These are phyloP conservation scores for Globisporangium nodosum DNA, from an alignment of 352 stramenopile species.

Conservation along the genomic window DNA sequence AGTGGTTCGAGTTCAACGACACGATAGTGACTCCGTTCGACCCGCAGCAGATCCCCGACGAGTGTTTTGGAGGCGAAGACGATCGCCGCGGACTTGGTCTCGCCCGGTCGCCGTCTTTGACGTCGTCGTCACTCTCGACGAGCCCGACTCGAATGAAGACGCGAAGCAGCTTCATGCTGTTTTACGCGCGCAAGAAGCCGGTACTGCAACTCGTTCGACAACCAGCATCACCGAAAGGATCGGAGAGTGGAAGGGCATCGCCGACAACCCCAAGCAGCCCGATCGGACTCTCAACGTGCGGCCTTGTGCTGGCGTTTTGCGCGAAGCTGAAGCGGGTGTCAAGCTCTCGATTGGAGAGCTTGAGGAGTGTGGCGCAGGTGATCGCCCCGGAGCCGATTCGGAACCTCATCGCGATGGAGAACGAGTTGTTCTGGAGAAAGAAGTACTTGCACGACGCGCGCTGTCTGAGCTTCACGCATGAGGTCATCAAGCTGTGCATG, in stretches of 20 bases:
- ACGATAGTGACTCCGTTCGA: slow-evolving; percentile 80
- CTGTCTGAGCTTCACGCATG: slow-evolving; percentile 77
- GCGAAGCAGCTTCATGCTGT: slow-evolving; percentile 85
- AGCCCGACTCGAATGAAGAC: slow-evolving; percentile 56
- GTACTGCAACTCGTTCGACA: slow-evolving; percentile 21
- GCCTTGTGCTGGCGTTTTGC: slow-evolving; percentile 26
- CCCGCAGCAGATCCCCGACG: slow-evolving; percentile 49
- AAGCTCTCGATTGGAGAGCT: slow-evolving; percentile 26
- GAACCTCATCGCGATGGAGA: slow-evolving; percentile 73
- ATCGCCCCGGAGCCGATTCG: slow-evolving; percentile 72
- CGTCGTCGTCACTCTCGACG: slow-evolving; percentile 2
- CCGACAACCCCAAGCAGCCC: neutral
- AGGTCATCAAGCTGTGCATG: slow-evolving; percentile 61
- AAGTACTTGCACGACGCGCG: slow-evolving; percentile 74
- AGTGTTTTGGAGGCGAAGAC: slow-evolving; percentile 68
- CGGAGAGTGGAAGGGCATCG: neutral
- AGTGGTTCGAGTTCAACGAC: slow-evolving; percentile 89
- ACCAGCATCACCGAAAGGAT: neutral
- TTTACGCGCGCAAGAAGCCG: slow-evolving; percentile 63
- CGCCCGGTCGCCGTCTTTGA: slow-evolving; percentile 10
- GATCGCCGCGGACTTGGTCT: slow-evolving; percentile 13
- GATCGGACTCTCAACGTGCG: slow-evolving; percentile 2
- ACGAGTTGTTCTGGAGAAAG: slow-evolving; percentile 83
- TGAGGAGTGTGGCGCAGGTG: slow-evolving; percentile 41
- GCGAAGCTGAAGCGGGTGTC: slow-evolving; percentile 27